phyloP scores from a whole-genome alignment of 495 filamentous ascomycete genomes.

The Pseudotulostoma volvatum region DNA sequence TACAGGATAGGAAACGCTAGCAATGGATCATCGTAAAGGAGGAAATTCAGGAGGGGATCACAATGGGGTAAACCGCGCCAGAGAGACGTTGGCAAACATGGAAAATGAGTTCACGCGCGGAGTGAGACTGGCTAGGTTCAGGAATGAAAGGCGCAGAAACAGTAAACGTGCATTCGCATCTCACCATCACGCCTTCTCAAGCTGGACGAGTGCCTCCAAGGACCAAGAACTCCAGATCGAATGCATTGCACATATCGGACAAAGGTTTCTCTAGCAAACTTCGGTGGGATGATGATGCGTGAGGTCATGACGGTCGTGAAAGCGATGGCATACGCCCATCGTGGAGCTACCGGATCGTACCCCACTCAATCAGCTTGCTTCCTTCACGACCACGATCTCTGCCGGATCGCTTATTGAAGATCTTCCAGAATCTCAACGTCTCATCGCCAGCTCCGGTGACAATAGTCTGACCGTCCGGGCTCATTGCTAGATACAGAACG shows the following conservation, averaged over 20 bases:
- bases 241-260: constrained; percentile 13
- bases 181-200: neutral
- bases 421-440: constrained; percentile 92
- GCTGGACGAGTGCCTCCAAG: constrained; percentile 16
- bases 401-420: constrained; percentile 55
- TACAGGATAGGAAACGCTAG: too few species aligned
- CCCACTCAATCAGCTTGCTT: constrained; percentile 49
- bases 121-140: too few species aligned
- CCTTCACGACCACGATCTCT: constrained; percentile 34
- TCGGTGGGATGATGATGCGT: neutral
- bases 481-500: constrained; percentile 93
- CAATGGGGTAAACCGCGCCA: too few species aligned
- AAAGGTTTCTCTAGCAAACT: too few species aligned
- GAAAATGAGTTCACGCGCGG: too few species aligned
- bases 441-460: constrained; percentile 96
- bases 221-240: constrained; percentile 21
- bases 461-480: constrained; percentile 80
- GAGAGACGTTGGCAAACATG: too few species aligned
- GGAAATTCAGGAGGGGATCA: too few species aligned
- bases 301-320: neutral
- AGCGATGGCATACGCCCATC: neutral
- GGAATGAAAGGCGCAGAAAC: too few species aligned
- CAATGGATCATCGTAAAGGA: too few species aligned
- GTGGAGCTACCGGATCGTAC: constrained; percentile 44
- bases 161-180: neutral